Evolutionary conservation across 352 stramenopile species (phyloP).

Genomic region (Phytophthora palmivora): DNA sequence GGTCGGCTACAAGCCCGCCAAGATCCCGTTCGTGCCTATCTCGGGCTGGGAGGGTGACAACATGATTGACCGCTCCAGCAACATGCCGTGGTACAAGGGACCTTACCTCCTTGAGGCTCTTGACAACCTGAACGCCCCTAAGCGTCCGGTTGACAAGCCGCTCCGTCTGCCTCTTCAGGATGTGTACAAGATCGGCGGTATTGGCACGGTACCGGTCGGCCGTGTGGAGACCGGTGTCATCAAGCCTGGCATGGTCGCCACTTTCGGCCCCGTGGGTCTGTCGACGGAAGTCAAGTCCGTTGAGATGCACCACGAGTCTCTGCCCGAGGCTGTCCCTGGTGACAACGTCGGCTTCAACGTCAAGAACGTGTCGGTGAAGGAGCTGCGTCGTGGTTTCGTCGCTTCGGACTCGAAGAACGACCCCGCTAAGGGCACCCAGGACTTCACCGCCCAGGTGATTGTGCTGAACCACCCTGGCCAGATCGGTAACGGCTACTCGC

Average conservation of each 20-base stretch:
- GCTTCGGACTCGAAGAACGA: constrained; percentile 94
- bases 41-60: constrained; percentile 98
- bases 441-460: constrained; percentile 97
- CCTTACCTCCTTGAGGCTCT: constrained; percentile 91
- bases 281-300: constrained; percentile 96
- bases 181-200: constrained; percentile 98
- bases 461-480: constrained; percentile 96
- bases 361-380: constrained; percentile 96
- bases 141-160: constrained; percentile 93
- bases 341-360: constrained; percentile 98
- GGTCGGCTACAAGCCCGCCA: constrained; percentile 96
- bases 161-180: constrained; percentile 97
- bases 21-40: constrained; percentile 97
- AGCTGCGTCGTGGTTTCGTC: constrained; percentile 95
- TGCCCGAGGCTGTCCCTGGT: constrained; percentile 92
- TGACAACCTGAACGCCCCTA: constrained; percentile 92
- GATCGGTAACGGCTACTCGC: constrained; percentile 94
- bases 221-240: constrained; percentile 97
- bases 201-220: constrained; percentile 97
- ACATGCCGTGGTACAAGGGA: constrained; percentile 98
- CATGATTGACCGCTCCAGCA: constrained; percentile 94
- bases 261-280: constrained; percentile 92
- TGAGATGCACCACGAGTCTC: constrained; percentile 96
- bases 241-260: constrained; percentile 93
- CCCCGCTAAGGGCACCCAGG: constrained; percentile 80